Evolutionary conservation across 1,284 basidiomycete species (phyloP).

Genomic region (Coriolopsis trogii): DNA sequence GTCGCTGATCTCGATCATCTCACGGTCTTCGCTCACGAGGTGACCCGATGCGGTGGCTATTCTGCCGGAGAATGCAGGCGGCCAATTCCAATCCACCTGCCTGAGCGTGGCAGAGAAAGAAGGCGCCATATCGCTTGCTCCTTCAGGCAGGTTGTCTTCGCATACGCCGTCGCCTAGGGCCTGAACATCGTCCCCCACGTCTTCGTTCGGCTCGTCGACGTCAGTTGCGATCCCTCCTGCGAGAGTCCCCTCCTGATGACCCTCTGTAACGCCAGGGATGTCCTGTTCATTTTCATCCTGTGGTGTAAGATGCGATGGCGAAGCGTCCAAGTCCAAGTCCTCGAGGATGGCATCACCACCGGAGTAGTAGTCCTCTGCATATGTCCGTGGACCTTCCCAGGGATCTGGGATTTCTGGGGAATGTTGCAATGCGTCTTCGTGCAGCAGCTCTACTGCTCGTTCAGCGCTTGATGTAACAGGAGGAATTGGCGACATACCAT

Average conservation of each 20-base stretch:
- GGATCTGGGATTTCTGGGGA: constrained; percentile 46
- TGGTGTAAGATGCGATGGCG: constrained; percentile 26
- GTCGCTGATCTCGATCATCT: constrained; percentile 32
- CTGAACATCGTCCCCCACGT: no score
- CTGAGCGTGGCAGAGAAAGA: constrained; percentile 23
- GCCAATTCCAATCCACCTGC: constrained; percentile 42
- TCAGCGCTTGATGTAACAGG: background rate
- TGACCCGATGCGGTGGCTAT: constrained; percentile 32
- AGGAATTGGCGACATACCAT: background rate
- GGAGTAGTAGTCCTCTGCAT: constrained; percentile 54
- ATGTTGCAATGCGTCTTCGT: constrained; percentile 1
- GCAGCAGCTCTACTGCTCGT: constrained; percentile 1
- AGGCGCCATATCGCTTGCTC: background rate
- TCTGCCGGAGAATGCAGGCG: constrained; percentile 38
- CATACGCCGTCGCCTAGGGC: background rate
- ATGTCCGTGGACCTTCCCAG: constrained; percentile 52
- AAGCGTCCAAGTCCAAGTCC: constrained; percentile 13
- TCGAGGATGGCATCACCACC: constrained; percentile 36
- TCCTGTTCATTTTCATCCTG: constrained; percentile 16
- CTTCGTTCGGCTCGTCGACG: background rate
- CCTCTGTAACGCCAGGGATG: constrained; percentile 19
- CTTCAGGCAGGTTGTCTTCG: background rate
- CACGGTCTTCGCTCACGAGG: constrained; percentile 15
- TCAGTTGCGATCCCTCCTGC: background rate
- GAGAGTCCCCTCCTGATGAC: no score